These are phyloP conservation scores for Apium graveolens DNA, from an alignment of 129 eudicot species.

Conservation along the genomic window DNA sequence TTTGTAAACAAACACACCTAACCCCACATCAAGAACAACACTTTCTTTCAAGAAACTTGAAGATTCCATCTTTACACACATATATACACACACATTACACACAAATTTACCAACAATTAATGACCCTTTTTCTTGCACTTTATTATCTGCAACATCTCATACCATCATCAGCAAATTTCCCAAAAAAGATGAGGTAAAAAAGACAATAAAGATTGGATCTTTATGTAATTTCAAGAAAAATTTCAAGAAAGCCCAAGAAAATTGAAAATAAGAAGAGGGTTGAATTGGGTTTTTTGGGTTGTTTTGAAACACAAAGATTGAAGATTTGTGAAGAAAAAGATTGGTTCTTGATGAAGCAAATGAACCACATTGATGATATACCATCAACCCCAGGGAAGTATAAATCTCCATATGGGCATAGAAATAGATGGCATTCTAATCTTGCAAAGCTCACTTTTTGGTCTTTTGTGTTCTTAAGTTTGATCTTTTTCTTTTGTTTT, in stretches of 20 bases:
- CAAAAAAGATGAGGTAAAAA: slow-evolving; percentile 11
- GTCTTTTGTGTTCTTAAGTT: slow-evolving; percentile 54
- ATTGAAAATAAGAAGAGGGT: background rate
- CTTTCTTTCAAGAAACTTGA: slow-evolving; percentile 39
- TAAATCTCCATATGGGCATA: slow-evolving; percentile 36
- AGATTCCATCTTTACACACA: slow-evolving; percentile 32
- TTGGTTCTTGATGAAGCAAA: slow-evolving; percentile 23
- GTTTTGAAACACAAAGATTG: background rate
- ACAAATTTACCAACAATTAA: slow-evolving; percentile 3
- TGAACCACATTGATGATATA: slow-evolving; percentile 51
- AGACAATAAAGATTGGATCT: slow-evolving; percentile 7
- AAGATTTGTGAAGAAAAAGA: background rate
- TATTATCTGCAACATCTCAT: background rate
- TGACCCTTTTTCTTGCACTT: background rate
- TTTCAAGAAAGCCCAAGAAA: slow-evolving; percentile 9
- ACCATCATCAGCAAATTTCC: background rate
- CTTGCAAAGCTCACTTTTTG: slow-evolving; percentile 67
- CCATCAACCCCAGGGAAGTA: slow-evolving; percentile 81
- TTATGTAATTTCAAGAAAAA: slow-evolving; percentile 8
- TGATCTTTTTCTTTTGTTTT: slow-evolving; percentile 62
- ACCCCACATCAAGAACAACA: slow-evolving; percentile 23
- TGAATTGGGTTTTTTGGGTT: slow-evolving; percentile 6
- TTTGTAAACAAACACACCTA: slow-evolving; percentile 3
- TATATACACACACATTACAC: background rate
- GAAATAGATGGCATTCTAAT: slow-evolving; percentile 39